Base-by-base conservation (phyloP, 768 basidiomycete genomes). In the Boletus rubroflammeus region DNA sequence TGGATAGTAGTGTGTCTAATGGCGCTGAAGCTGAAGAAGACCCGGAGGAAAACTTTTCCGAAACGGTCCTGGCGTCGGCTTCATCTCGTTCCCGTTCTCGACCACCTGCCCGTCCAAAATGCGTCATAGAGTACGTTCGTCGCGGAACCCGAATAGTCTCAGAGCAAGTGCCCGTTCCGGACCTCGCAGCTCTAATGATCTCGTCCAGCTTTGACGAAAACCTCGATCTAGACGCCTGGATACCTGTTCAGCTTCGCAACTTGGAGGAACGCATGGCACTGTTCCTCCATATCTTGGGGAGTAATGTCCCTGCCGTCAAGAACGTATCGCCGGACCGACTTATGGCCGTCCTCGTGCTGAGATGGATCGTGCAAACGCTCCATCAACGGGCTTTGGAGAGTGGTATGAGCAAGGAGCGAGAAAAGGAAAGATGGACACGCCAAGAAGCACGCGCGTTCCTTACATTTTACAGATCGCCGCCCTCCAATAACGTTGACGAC, bases 361-460 rank as follows among this genome's bases (percentile, higher is more conserved):
- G 90, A 34, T 89, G 85, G 83, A 76, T 87, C 14, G 70, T 83
- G 4, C 72, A 62, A 25, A 77, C 71, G 0, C 68, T 88, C 41
- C 75, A 83, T 51, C 56, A 58, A 8, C 79, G 86, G 17, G 79
- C 82, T 25, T 57, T 74, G 47, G 84, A 82, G 60, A 75, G 58
- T 38, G 71, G 72, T 0, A 64, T 69, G 17, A 81, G 73, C 56
- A 81, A 77, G 61, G 84, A 81, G n/a, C 78, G 81, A 38, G 80
- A 84, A 55, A 77, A 76, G 58, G 88, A 88, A 64, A 75, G 80
- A 25, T 93, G 90, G 90, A 85, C 83, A 0, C 75, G 68, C 56
- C 71, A 68, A 6, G 90, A 93, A 65, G 85, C 81, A 4, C 73
- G 63, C 3, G 81, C 80, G 28, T 76, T 89, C 62, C 75, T 91